A percentile compares a stretch with the other conserved stretches of the same genome.
These are phyloP conservation scores for Irpex sp. DNA, from an alignment of 1,284 basidiomycete species.

Conservation along the genomic window DNA sequence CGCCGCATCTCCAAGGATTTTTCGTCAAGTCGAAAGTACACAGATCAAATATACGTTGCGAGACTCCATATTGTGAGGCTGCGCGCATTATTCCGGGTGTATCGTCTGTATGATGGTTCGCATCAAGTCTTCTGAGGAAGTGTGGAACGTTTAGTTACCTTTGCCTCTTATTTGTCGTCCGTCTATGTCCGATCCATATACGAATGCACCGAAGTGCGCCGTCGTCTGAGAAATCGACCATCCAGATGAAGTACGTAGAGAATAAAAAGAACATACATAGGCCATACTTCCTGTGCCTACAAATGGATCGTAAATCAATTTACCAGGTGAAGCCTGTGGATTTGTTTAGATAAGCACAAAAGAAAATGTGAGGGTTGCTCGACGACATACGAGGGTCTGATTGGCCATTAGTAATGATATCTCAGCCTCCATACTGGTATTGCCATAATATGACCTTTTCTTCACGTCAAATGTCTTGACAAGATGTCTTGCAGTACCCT, in stretches of 20 bases:
- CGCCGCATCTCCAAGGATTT: conserved; percentile 86
- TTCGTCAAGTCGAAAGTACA: conserved; percentile 89
- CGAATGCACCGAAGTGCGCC: conserved; percentile 84
- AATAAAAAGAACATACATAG: conserved; percentile 51
- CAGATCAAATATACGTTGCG: conserved; percentile 76
- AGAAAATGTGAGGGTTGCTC: too few relatives aligned
- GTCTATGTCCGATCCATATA: conserved; percentile 96
- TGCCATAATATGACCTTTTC: conserved; percentile 89
- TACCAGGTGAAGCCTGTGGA: conserved; percentile 77
- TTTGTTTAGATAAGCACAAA: background rate
- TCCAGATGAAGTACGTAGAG: background rate
- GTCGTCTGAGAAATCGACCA: conserved; percentile 48
- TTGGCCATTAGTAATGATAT: conserved; percentile 95
- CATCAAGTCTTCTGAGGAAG: conserved; percentile 9
- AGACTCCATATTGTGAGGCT: conserved; percentile 84
- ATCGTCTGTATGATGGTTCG: conserved; percentile 29
- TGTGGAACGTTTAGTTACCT: conserved; percentile 35
- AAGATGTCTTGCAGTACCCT: conserved; percentile 70
- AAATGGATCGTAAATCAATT: conserved; percentile 95
- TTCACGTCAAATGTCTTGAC: conserved; percentile 82
- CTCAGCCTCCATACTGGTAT: conserved; percentile 98
- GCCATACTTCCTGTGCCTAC: conserved; percentile 96
- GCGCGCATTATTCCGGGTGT: conserved; percentile 74
- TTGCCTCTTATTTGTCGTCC: conserved; percentile 96
- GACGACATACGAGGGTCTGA: conserved; percentile 71